Percentiles rank a stretch among this genome's conserved stretches.
Conservation (phyloP, 345 rosid species). For the Geranium rotundifolium region DNA sequence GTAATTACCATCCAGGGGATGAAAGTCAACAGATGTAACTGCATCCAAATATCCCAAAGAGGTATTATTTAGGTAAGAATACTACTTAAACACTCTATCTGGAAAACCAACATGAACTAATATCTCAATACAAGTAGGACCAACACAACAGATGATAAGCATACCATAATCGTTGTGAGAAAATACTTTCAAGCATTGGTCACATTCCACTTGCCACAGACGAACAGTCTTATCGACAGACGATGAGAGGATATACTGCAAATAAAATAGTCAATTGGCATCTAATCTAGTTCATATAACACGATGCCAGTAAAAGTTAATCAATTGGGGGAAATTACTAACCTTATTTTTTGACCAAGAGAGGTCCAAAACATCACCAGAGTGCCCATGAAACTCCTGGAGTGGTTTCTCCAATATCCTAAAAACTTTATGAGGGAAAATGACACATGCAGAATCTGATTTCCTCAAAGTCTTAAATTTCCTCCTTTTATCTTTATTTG, state of each 20-base stretch:
- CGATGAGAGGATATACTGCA: conserved; percentile 58
- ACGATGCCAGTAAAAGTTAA: conserved; percentile 3
- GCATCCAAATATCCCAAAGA: conserved; percentile 2
- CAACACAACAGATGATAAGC: conserved; percentile 6
- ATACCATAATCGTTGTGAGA: conserved; percentile 59
- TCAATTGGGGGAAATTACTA: conserved; percentile 10
- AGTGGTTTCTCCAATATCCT: conserved; percentile 49
- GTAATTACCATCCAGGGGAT: conserved; percentile 39
- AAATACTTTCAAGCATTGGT: conserved; percentile 42
- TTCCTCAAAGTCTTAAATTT: conserved; percentile 32
- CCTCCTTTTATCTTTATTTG: conserved; percentile 26
- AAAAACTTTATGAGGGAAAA: conserved; percentile 57
- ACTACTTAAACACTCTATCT: not conserved
- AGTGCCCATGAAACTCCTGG: conserved; percentile 61
- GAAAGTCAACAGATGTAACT: conserved; percentile 44
- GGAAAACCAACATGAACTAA: conserved; percentile 1
- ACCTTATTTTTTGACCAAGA: conserved; percentile 78
- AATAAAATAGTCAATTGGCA: not conserved
- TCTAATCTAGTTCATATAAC: not conserved
- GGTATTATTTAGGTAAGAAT: not conserved
- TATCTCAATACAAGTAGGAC: conserved; percentile 1
- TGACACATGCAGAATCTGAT: conserved; percentile 47
- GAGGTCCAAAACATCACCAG: conserved; percentile 58
- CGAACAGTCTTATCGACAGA: conserved; percentile 58
- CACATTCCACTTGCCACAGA: conserved; percentile 43